phyloP scores from a whole-genome alignment of 169 alveolate species.

The Cryptosporidium tyzzeri region DNA sequence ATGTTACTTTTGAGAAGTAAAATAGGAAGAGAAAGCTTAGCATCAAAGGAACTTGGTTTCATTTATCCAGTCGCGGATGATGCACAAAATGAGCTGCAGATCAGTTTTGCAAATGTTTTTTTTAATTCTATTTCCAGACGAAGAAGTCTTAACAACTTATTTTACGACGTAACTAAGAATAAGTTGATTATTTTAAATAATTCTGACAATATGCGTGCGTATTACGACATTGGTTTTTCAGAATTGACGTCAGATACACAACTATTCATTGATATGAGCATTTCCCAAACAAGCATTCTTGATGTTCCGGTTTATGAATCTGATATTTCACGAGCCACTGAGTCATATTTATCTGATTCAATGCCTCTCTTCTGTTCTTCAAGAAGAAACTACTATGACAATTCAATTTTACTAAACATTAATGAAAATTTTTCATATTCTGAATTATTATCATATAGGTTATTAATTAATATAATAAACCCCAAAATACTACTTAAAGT shows the following conservation, averaged over 20 bases:
- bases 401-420: conserved; percentile 27
- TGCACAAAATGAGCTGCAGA: background rate
- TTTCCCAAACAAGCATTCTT: background rate
- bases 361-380: conserved; percentile 47
- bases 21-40: background rate
- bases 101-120: conserved; percentile 4
- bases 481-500: conserved; percentile 10
- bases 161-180: conserved; percentile 41
- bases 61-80: conserved; percentile 38
- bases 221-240: background rate
- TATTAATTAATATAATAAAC: conserved; percentile 1
- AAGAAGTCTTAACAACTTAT: background rate
- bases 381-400: conserved; percentile 42
- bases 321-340: conserved; percentile 25
- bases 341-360: conserved; percentile 9
- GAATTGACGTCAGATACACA: background rate
- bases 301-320: conserved; percentile 30
- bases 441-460: conserved; percentile 10
- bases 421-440: conserved; percentile 6
- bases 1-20: conserved; percentile 31
- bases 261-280: background rate
- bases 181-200: conserved; percentile 14
- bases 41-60: background rate
- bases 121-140: conserved; percentile 39
- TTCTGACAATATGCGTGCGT: background rate